A percentile compares a stretch with the other conserved stretches of the same genome.
phyloP scores from a whole-genome alignment of 495 filamentous ascomycete genomes.

The Lindgomyces ingoldianus region DNA sequence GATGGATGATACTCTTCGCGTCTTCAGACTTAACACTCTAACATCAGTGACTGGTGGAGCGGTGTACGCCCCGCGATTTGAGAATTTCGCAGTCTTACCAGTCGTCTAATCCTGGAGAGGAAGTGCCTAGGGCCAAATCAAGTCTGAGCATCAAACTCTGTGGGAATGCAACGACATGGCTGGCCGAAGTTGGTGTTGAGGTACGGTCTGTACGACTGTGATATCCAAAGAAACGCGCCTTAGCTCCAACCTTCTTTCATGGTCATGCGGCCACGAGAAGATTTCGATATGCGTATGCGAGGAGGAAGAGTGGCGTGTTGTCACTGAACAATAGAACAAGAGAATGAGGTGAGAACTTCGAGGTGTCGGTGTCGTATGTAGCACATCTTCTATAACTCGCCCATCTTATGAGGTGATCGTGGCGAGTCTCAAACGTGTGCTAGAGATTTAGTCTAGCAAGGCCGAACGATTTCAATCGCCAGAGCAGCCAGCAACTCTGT shows the following conservation, averaged over 20 bases:
- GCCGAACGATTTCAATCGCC: slow-evolving; percentile 14
- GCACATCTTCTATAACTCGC: slow-evolving; percentile 28
- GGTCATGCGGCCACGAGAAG: neutral
- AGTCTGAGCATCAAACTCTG: no score
- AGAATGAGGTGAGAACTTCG: neutral
- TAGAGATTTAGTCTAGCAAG: slow-evolving; percentile 33
- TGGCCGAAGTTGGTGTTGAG: neutral
- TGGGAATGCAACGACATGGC: no score
- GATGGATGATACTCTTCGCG: no score
- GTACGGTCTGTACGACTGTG: slow-evolving; percentile 4
- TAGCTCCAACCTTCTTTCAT: neutral
- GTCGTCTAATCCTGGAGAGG: no score
- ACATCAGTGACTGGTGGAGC: no score
- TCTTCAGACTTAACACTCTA: no score
- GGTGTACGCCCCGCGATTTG: no score
- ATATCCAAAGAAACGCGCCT: neutral
- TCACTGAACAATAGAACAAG: neutral
- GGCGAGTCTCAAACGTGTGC: slow-evolving; percentile 38
- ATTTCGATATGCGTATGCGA: neutral
- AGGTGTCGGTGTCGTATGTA: slow-evolving; percentile 4
- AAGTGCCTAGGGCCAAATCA: no score
- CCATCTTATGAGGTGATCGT: slow-evolving; percentile 25
- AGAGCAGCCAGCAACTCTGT: slow-evolving; percentile 32
- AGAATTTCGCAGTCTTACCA: no score
- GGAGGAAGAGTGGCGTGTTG: neutral